A percentile compares a stretch with the other conserved stretches of the same genome.
Conservation (phyloP, 352 stramenopile genomes). For the Phytophthora boehmeriae region DNA sequence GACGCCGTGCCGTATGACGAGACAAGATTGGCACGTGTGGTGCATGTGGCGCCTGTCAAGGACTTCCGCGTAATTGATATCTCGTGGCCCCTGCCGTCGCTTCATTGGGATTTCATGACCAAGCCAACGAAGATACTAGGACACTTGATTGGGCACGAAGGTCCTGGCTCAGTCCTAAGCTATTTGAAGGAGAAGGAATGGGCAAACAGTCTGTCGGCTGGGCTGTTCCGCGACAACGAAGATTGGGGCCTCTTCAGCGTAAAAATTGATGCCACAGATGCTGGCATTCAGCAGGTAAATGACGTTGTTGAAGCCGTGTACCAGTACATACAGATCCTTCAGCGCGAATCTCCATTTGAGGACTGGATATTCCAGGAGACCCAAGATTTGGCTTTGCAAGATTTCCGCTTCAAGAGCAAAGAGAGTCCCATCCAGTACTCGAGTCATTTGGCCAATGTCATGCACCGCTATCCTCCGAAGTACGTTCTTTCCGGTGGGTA, state of each 20-base stretch:
- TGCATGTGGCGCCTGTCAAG: slow-evolving; percentile 72
- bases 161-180: slow-evolving; percentile 90
- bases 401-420: slow-evolving; percentile 84
- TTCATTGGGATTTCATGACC: slow-evolving; percentile 63
- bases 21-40: slow-evolving; percentile 37
- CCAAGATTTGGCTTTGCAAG: slow-evolving; percentile 54
- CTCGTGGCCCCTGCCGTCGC: slow-evolving; percentile 65
- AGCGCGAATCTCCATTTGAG: slow-evolving; percentile 42
- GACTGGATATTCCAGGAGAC: slow-evolving; percentile 78
- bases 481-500: slow-evolving; percentile 69
- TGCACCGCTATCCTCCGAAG: slow-evolving; percentile 70
- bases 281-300: slow-evolving; percentile 60
- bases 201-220: slow-evolving; percentile 71
- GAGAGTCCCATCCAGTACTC: slow-evolving; percentile 76
- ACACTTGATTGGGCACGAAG: slow-evolving; percentile 95
- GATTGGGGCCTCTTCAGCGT: slow-evolving; percentile 74
- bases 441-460: slow-evolving; percentile 64
- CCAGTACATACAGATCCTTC: slow-evolving; percentile 69
- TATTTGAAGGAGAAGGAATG: slow-evolving; percentile 89
- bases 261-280: slow-evolving; percentile 74
- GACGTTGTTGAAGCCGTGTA: slow-evolving; percentile 71
- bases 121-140: slow-evolving; percentile 88
- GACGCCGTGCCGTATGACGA: slow-evolving; percentile 61
- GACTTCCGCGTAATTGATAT: slow-evolving; percentile 78
- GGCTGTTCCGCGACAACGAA: slow-evolving; percentile 71